A percentile compares a stretch with the other conserved stretches of the same genome.
Evolutionary conservation across 1,139 yeast species (phyloP).

Genomic region (Meyerozyma carpophila): DNA sequence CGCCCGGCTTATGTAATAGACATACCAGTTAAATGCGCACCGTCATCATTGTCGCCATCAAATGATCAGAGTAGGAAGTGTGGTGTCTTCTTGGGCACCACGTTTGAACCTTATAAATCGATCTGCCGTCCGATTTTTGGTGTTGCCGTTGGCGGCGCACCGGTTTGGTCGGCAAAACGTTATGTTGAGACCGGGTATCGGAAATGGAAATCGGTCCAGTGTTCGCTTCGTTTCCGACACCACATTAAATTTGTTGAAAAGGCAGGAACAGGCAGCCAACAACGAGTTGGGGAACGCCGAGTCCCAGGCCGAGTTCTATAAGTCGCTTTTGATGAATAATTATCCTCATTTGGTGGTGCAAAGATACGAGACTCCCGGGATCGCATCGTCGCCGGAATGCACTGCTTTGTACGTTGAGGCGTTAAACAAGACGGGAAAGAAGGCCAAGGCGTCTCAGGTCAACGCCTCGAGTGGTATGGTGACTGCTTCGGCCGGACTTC

Average conservation of each 20-base stretch:
- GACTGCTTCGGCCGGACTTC: slow-evolving; percentile 20
- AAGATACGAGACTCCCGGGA: slow-evolving; percentile 87
- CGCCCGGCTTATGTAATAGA: slow-evolving; percentile 9
- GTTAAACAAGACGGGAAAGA: slow-evolving; percentile 68
- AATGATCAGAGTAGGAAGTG: not conserved
- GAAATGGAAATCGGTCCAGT: not conserved
- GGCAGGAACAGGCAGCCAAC: slow-evolving; percentile 81
- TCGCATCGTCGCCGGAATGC: slow-evolving; percentile 76
- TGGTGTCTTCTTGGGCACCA: not conserved
- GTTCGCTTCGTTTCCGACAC: slow-evolving; percentile 13
- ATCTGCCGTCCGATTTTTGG: not conserved
- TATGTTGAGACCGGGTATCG: not conserved
- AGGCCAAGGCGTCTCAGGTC: slow-evolving; percentile 66
- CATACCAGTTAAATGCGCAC: not conserved
- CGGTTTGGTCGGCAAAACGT: not conserved
- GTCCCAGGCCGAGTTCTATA: slow-evolving; percentile 79
- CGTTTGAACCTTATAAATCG: not conserved
- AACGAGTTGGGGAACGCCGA: slow-evolving; percentile 58
- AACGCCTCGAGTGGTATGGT: slow-evolving; percentile 18
- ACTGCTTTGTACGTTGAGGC: slow-evolving; percentile 76
- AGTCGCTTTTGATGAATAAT: slow-evolving; percentile 62
- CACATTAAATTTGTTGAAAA: slow-evolving; percentile 44
- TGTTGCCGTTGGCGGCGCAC: not conserved
- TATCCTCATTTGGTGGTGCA: slow-evolving; percentile 93
- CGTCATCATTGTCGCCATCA: not conserved